A percentile compares a stretch with the other conserved stretches of the same genome.
Evolutionary conservation across 2,329 filamentous ascomycete species (phyloP).

Genomic region (Cercospora sp.): DNA sequence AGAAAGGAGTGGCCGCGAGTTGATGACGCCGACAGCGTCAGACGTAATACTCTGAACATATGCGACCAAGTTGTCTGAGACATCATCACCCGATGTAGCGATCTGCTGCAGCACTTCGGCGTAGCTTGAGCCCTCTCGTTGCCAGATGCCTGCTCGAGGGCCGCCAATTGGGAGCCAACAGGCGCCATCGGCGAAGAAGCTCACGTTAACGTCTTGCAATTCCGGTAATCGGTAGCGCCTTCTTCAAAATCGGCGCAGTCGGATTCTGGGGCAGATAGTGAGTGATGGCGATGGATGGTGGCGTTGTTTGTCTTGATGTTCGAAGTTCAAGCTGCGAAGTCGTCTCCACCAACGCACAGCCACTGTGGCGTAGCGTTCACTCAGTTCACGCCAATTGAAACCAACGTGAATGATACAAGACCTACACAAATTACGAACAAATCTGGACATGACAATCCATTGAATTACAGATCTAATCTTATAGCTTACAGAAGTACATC

Average conservation of each 20-base stretch:
- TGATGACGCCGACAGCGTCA: conserved; percentile 73
- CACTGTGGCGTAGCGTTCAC: conserved; percentile 4
- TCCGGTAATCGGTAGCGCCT: neutral
- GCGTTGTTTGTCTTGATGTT: neutral
- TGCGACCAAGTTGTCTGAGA: conserved; percentile 64
- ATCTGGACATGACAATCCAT: neutral
- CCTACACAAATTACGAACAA: too few relatives aligned
- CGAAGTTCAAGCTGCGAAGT: neutral
- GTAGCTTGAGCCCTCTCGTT: conserved; percentile 51
- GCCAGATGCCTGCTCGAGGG: conserved; percentile 19
- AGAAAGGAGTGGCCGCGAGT: conserved; percentile 68
- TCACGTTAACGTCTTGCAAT: neutral
- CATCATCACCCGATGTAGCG: conserved; percentile 49
- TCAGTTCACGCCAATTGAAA: too few relatives aligned
- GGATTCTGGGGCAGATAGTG: neutral
- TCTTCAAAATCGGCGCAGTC: neutral
- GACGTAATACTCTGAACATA: conserved; percentile 65
- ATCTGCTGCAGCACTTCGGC: conserved; percentile 59
- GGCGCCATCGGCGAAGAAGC: conserved; percentile 5
- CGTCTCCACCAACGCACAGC: neutral
- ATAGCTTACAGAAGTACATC: neutral
- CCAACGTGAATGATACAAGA: too few relatives aligned
- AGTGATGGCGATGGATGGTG: neutral
- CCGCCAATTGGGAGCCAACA: conserved; percentile 16
- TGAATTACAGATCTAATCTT: neutral